These are phyloP conservation scores for Sclerotinia borealis DNA, from an alignment of 2,329 filamentous ascomycete genomes.

Conservation along the genomic window DNA sequence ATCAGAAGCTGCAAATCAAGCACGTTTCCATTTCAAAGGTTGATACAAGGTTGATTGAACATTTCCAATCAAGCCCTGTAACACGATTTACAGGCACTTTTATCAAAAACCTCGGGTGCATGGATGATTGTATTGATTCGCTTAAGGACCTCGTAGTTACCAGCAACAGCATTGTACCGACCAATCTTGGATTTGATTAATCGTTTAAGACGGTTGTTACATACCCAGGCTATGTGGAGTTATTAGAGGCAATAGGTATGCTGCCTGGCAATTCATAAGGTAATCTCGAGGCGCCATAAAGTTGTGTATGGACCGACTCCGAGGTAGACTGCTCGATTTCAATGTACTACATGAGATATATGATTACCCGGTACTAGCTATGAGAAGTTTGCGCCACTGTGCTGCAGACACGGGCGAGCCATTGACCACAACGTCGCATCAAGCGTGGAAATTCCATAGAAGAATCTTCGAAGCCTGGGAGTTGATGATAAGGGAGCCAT, in stretches of 20 bases:
- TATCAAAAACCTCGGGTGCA: neutral
- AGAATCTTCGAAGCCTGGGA: neutral
- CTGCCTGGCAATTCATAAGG: neutral
- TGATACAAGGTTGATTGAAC: neutral
- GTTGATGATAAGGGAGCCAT: neutral
- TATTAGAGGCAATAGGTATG: neutral
- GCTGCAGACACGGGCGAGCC: neutral
- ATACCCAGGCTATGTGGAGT: neutral
- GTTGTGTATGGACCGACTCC: neutral
- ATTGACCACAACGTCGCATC: too few relatives aligned
- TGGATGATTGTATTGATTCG: conserved; percentile 6
- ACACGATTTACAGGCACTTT: neutral
- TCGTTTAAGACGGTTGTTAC: neutral
- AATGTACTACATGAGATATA: neutral
- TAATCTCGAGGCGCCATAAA: too few relatives aligned
- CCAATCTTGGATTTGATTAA: neutral
- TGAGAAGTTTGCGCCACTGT: neutral
- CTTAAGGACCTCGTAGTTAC: neutral
- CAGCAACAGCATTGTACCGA: neutral
- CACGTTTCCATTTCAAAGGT: conserved; percentile 8
- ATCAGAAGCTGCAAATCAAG: neutral
- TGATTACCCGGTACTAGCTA: neutral
- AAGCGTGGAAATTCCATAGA: neutral
- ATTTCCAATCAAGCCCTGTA: neutral
- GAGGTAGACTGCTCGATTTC: neutral